Conservation (phyloP, 108 stramenopile genomes). For the Cyclotella choctawhatcheeana region DNA sequence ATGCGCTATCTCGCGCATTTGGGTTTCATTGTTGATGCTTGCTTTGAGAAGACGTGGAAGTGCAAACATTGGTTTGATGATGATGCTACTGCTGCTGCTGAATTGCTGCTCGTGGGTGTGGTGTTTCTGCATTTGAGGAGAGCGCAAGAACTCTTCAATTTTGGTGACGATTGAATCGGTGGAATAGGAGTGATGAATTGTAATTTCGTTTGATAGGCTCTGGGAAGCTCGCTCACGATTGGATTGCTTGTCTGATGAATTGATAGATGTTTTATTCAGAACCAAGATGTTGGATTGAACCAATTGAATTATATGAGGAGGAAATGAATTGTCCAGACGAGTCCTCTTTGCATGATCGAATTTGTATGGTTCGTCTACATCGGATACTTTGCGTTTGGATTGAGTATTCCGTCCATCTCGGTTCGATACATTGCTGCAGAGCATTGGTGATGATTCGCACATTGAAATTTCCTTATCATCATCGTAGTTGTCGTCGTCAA, state of each 20-base stretch:
- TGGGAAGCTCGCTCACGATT: no score
- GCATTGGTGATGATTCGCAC: neutral
- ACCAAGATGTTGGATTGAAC: slow-evolving; percentile 37
- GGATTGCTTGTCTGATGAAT: neutral
- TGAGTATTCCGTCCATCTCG: neutral
- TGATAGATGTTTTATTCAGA: slow-evolving; percentile 16
- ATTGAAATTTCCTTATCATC: neutral
- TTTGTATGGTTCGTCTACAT: slow-evolving; percentile 31
- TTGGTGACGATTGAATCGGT: neutral
- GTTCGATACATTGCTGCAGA: neutral
- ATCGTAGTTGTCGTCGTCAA: neutral
- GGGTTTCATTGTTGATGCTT: slow-evolving; percentile 39
- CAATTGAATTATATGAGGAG: slow-evolving; percentile 22
- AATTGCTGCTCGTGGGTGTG: slow-evolving; percentile 8
- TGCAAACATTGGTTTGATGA: slow-evolving; percentile 21
- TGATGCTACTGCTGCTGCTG: slow-evolving; percentile 27
- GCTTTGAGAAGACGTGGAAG: slow-evolving; percentile 43
- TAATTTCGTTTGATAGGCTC: no score
- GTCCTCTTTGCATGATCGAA: neutral
- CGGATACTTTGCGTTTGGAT: slow-evolving; percentile 52
- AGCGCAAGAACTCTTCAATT: neutral
- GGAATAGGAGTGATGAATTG: no score
- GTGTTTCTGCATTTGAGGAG: slow-evolving; percentile 6
- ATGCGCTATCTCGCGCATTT: slow-evolving; percentile 28
- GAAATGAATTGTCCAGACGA: slow-evolving; percentile 1